Base-by-base conservation (phyloP, 2,329 filamentous ascomycete species). In the Chaetomium globosum region DNA sequence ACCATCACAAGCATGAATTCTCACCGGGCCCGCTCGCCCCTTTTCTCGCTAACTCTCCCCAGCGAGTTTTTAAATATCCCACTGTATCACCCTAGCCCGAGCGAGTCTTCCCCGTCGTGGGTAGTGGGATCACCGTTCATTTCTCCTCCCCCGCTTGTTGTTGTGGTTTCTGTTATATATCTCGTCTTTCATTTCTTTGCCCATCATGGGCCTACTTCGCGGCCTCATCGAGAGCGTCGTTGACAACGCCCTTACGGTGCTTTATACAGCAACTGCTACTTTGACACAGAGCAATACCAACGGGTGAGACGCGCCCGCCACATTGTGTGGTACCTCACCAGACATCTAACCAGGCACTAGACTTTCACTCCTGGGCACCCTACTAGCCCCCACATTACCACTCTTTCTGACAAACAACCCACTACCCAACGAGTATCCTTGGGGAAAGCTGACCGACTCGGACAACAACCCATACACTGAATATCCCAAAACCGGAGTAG, bases 401-500 rank as follows among this genome's bases (percentile, higher is more conserved):
- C 59, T 71, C 0, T 85, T 82, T 66, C 74, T 85, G 19, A 77
- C 72, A 5, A 78, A 82, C 72, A 84, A 84, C 67, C 81, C 83
- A 23, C 71, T 82, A 2, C 80, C 80, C 0, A 76, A 80, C 66
- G 82, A 81, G 3, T 80, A 72, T 57, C 85, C 85, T 1, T 87
- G 85, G 85, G 84, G 83, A 30, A 72, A 70, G 4, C 73, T 77
- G 52, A 79, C 77, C 21, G 73, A 78, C 36, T 72, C 72, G 6
- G 71, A 72, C 46, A 83, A 80, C 61, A 83, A 86, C 73, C 84
- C 84, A 55, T 84, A 84, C 67, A 74, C 75, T 2, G 74, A 79
- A 4, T 75, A 76, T 33, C 84, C 85, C 1, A 74, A 77, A 39
- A 87, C 85, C 0, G 83, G 84, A 13, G 80, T 86, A 2, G 85